phyloP scores from a whole-genome alignment of 2,329 filamentous ascomycete species.

The Sodiomyces alkalinus region DNA sequence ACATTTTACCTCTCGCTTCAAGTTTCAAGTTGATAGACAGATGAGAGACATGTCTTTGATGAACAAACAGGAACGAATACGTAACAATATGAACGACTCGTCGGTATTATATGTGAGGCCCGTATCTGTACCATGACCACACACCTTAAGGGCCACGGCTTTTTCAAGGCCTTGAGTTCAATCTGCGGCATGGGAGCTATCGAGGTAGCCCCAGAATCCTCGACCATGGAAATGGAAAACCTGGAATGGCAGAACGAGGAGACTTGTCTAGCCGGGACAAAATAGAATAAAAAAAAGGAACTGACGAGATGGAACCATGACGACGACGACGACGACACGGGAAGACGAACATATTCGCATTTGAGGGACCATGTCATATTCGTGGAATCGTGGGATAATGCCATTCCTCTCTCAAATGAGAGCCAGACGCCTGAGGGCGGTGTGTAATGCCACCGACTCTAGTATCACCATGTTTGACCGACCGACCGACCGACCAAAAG shows the following conservation, averaged over 20 bases:
- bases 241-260: slow-evolving; percentile 32
- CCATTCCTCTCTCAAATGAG: slow-evolving; percentile 11
- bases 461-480: slow-evolving; percentile 10
- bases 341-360: too few species aligned
- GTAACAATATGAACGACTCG: background rate
- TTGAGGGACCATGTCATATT: slow-evolving; percentile 6
- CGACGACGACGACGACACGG: background rate
- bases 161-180: slow-evolving; percentile 39
- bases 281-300: background rate
- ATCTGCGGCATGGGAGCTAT: slow-evolving; percentile 47
- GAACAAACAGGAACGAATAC: too few species aligned
- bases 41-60: too few species aligned
- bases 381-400: slow-evolving; percentile 9
- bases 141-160: slow-evolving; percentile 40
- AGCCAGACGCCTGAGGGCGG: slow-evolving; percentile 28
- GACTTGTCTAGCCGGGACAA: slow-evolving; percentile 37
- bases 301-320: background rate
- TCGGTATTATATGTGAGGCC: slow-evolving; percentile 32
- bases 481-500: slow-evolving; percentile 6
- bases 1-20: too few species aligned
- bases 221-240: slow-evolving; percentile 21
- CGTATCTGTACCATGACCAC: slow-evolving; percentile 52
- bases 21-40: too few species aligned
- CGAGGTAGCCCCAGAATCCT: slow-evolving; percentile 40
- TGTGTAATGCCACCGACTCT: slow-evolving; percentile 9